Percentiles rank a stretch among this genome's conserved stretches.
Evolutionary conservation across 768 basidiomycete species (phyloP).

Genomic region (Mrakia hoshinonis): DNA sequence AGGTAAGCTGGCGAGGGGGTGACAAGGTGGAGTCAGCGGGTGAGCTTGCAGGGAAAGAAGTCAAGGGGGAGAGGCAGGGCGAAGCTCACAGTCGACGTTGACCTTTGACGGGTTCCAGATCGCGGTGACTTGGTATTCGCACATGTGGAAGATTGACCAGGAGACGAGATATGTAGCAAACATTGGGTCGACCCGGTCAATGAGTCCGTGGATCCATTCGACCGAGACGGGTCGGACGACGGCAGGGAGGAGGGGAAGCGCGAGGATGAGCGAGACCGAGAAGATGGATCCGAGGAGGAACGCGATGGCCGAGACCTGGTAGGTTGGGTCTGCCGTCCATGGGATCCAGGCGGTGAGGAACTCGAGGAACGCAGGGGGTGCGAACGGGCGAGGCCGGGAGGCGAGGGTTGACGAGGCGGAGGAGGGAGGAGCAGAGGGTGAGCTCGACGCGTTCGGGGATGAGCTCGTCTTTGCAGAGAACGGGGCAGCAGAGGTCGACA

Average conservation of each 20-base stretch:
- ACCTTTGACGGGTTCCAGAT: conserved; percentile 91
- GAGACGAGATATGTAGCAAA: conserved; percentile 54
- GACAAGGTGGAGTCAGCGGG: not conserved
- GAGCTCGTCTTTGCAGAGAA: not conserved
- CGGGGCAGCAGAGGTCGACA: not conserved
- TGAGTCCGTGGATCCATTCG: not conserved
- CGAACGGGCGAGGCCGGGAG: not conserved
- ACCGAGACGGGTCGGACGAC: not conserved
- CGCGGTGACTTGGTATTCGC: conserved; percentile 88
- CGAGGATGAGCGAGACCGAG: conserved; percentile 11
- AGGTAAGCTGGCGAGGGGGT: conserved; percentile 62
- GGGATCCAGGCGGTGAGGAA: conserved; percentile 11
- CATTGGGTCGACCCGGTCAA: not conserved
- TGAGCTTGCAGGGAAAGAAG: not conserved
- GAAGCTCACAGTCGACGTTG: conserved; percentile 74
- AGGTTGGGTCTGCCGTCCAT: conserved; percentile 2
- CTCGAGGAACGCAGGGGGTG: not conserved
- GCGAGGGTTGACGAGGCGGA: not conserved
- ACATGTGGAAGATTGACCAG: conserved; percentile 85
- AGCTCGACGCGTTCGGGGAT: not conserved
- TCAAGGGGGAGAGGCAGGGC: not conserved
- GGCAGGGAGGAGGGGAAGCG: conserved; percentile 7
- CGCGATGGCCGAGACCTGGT: conserved; percentile 11
- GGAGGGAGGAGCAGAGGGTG: not conserved
- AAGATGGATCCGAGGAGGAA: conserved; percentile 17